Evolutionary conservation across 2,329 filamentous ascomycete species (phyloP).

Genomic region (Thielaviopsis musarum): DNA sequence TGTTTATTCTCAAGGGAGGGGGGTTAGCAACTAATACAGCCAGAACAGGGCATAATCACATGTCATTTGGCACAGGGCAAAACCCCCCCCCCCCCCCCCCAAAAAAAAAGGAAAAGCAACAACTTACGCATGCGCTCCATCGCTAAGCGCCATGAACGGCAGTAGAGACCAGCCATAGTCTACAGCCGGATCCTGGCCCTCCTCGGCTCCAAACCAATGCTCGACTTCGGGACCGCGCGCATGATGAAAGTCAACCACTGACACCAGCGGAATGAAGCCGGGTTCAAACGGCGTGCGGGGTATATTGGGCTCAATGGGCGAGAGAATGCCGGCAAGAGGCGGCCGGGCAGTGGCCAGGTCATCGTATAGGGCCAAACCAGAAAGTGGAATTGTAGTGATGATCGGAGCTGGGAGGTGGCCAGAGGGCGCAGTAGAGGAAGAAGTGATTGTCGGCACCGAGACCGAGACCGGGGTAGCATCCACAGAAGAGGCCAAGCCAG

Average conservation of each 20-base stretch:
- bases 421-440: not conserved
- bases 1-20: constrained; percentile 20
- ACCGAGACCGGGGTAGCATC: not conserved
- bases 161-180: constrained; percentile 84
- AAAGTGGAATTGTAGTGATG: not conserved
- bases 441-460: not conserved
- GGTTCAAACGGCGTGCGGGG: constrained; percentile 16
- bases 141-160: constrained; percentile 91
- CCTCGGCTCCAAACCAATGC: constrained; percentile 64
- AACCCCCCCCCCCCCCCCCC: too few species aligned
- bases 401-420: not conserved
- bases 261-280: constrained; percentile 51
- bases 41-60: constrained; percentile 1
- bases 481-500: not conserved
- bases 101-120: not conserved
- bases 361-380: not conserved
- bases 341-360: not conserved
- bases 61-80: not conserved
- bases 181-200: constrained; percentile 58
- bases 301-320: constrained; percentile 10
- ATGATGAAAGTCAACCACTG: constrained; percentile 74
- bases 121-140: constrained; percentile 81
- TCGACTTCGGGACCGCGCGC: constrained; percentile 84
- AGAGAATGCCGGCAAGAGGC: constrained; percentile 1
- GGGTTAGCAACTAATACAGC: not conserved